Evolutionary conservation across 352 stramenopile species (phyloP), one percentile per base, ranked within the genome.

Genomic region (Phytophthora tentaculata): DNA sequence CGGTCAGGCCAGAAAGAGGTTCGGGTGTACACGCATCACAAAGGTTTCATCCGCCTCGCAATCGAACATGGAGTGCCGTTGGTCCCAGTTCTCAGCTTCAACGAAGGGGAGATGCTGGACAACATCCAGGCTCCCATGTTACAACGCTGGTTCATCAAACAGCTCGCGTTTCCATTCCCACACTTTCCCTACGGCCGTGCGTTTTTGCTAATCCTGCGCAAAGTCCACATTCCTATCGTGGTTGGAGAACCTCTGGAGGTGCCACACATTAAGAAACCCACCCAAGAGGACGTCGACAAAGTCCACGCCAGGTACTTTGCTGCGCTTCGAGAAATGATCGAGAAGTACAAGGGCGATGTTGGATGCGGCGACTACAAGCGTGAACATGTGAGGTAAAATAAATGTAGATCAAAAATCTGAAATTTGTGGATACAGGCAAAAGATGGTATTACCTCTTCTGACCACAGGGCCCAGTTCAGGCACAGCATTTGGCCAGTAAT

Each of bases 41-140:
- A 84, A 41, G 86, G 86, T 19, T 94, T 94, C 44, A 73, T 94
- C n/a, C 86, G 86, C 16, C 53, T 92, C 7, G 86, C 86, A 7
- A 80, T 94, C 45, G 77, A 92, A 54, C 68, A 92, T 41, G 86
- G 86, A 39, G 75, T 74, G 22, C 70, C 86, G 23, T 59, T 94
- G 1, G 83, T 94, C 35, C 86, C 86, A 0, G 70, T 94, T 41
- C 69, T 94, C n/a, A 91, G 82, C 59, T 94, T 90, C 62, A 80
- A 89, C 28, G 86, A 92, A 59, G 80, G 78, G 20, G 82, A 94
- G 60, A 79, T 82, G 52, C 73, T 94, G 67, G 81, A 91, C 65
- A 94, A 91, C 61, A 60, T 94, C n/a, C 74, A 67, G n/a, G 78
- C 74, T 20, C 82, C 83, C 5, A 61, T 67, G 47, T 24, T 94